Percentiles rank a stretch among this genome's conserved stretches.
phyloP scores from a whole-genome alignment of 2,329 filamentous ascomycete species.

The Fusarium sp. region DNA sequence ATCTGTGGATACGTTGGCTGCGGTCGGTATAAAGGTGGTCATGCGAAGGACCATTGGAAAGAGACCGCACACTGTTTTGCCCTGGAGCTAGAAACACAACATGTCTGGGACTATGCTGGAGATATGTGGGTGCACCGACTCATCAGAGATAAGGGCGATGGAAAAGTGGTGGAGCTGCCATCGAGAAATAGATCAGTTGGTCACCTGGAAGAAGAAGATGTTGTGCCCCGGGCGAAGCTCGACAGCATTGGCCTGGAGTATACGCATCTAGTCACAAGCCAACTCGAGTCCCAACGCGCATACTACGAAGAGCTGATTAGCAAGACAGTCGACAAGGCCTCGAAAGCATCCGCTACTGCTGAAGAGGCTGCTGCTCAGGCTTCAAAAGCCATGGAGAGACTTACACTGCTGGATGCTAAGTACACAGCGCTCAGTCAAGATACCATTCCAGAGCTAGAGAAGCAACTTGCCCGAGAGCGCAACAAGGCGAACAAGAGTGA shows the following conservation, averaged over 20 bases:
- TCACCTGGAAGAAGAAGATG: conserved; percentile 68
- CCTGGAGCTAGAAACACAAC: conserved; percentile 91
- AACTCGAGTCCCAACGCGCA: conserved; percentile 90
- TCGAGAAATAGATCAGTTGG: conserved; percentile 59
- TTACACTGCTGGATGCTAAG: conserved; percentile 64
- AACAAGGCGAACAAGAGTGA: conserved; percentile 79
- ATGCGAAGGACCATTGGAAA: conserved; percentile 95
- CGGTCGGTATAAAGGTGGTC: conserved; percentile 92
- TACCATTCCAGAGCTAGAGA: conserved; percentile 77
- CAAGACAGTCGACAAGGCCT: conserved; percentile 90
- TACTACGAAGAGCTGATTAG: conserved; percentile 96
- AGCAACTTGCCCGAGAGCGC: conserved; percentile 76
- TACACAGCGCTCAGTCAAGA: conserved; percentile 64
- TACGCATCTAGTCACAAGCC: conserved; percentile 90
- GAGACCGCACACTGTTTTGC: conserved; percentile 90
- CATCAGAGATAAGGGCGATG: conserved; percentile 92
- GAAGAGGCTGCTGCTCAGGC: conserved; percentile 70
- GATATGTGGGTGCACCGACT: conserved; percentile 97
- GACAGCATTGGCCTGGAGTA: conserved; percentile 92
- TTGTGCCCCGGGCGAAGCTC: conserved; percentile 76
- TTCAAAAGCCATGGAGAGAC: conserved; percentile 62
- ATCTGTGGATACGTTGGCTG: conserved; percentile 95
- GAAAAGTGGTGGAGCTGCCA: conserved; percentile 92
- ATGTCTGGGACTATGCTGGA: conserved; percentile 97
- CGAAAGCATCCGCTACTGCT: conserved; percentile 76